A percentile compares a stretch with the other conserved stretches of the same genome.
phyloP scores from a whole-genome alignment of 2,329 filamentous ascomycete genomes.

The Aotearoamyces nothofagi region DNA sequence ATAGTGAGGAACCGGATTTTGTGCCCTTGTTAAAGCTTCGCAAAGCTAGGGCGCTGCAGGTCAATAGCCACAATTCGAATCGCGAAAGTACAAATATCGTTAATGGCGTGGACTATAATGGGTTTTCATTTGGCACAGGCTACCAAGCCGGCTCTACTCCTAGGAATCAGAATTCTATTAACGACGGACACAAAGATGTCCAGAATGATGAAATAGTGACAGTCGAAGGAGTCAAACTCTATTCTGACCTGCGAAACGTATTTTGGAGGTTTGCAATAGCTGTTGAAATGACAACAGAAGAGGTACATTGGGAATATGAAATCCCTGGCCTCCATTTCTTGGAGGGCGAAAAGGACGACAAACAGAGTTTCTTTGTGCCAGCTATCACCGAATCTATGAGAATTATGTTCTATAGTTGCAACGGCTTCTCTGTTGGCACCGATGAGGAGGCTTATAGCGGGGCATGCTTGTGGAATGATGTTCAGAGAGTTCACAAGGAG shows the following conservation, averaged over 20 bases:
- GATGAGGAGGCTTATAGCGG: conserved; percentile 79
- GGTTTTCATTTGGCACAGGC: too few species aligned
- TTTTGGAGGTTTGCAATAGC: conserved; percentile 88
- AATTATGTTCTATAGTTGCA: conserved; percentile 97
- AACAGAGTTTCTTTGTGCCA: conserved; percentile 73
- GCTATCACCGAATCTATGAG: conserved; percentile 80
- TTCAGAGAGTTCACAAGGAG: conserved; percentile 64
- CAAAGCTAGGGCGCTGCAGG: too few species aligned
- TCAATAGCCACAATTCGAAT: too few species aligned
- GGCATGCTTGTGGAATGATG: conserved; percentile 89
- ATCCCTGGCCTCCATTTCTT: conserved; percentile 51
- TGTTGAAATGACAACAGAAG: conserved; percentile 54
- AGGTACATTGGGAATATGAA: conserved; percentile 66
- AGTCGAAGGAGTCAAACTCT: conserved; percentile 42
- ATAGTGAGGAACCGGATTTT: conserved; percentile 35
- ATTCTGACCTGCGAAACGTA: conserved; percentile 54
- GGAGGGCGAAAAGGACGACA: conserved; percentile 36
- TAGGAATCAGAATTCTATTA: too few species aligned
- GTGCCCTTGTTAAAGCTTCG: conserved; percentile 44
- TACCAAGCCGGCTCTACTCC: too few species aligned
- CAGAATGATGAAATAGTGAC: too few species aligned
- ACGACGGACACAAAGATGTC: too few species aligned
- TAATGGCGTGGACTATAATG: conserved; percentile 4
- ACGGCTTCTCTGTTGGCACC: conserved; percentile 83
- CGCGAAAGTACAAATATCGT: too few species aligned